Conservation (phyloP, 225 moss, liverwort and hornwort genomes). For the Asterella californica region DNA sequence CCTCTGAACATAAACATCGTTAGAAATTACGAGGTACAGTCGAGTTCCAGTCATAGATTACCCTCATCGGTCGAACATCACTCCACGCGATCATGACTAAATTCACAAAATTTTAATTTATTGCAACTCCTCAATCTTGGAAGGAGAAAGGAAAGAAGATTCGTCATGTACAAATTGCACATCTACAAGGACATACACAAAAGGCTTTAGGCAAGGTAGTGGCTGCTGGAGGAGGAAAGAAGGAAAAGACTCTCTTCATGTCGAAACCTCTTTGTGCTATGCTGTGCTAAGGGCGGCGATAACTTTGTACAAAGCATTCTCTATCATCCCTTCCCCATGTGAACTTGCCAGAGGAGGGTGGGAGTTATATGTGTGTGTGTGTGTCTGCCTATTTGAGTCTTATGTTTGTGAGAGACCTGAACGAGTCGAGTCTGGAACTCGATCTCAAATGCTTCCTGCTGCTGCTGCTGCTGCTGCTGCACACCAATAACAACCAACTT, state of each 20-base stretch:
- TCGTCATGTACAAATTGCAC: slow-evolving; percentile 7
- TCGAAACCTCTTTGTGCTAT: not conserved
- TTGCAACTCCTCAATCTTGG: slow-evolving; percentile 6
- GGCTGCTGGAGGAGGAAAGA: not conserved
- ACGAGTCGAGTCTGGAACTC: not conserved
- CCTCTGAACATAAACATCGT: too few relatives aligned
- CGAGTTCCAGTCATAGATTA: too few relatives aligned
- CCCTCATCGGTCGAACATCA: not conserved
- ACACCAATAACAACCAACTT: not conserved
- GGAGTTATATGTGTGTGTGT: not conserved
- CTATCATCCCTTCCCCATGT: slow-evolving; percentile 3
- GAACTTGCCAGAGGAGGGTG: not conserved
- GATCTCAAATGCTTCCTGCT: not conserved
- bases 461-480: not conserved
- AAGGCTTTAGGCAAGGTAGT: not conserved
- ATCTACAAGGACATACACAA: not conserved
- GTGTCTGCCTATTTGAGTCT: not conserved
- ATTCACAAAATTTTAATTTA: not conserved
- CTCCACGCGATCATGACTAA: too few relatives aligned
- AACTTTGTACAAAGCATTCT: slow-evolving; percentile 6
- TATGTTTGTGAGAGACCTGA: not conserved
- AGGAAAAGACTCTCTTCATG: not conserved
- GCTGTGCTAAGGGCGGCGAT: not conserved
- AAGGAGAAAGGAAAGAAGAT: not conserved
- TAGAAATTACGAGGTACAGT: too few relatives aligned